Percentiles rank a stretch among this genome's conserved stretches.
These are phyloP conservation scores for Pythium brassicae DNA, from an alignment of 352 stramenopile species.

Conservation along the genomic window DNA sequence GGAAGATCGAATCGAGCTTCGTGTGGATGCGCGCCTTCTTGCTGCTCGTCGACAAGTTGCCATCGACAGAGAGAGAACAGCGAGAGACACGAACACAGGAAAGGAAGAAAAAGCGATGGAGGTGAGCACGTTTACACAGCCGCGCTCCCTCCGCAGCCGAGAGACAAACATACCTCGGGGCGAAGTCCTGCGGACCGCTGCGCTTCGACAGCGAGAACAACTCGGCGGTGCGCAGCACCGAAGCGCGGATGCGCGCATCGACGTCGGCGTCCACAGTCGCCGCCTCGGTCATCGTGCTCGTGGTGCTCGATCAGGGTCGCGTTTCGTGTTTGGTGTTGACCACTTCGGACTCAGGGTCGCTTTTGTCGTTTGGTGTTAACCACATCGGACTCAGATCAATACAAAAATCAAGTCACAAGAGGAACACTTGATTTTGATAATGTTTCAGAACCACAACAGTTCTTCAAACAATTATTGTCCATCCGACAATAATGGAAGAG, in stretches of 20 bases:
- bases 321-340: too few species aligned
- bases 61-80: not conserved
- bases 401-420: too few species aligned
- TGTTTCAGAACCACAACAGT: too few species aligned
- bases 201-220: constrained; percentile 73
- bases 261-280: constrained; percentile 6
- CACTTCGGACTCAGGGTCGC: too few species aligned
- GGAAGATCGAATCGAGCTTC: constrained; percentile 55
- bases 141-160: not conserved
- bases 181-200: constrained; percentile 43
- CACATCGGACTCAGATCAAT: too few species aligned
- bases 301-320: too few species aligned
- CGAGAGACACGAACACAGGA: constrained; percentile 2
- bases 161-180: constrained; percentile 35
- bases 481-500: too few species aligned
- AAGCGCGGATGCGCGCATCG: constrained; percentile 49
- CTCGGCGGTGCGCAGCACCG: constrained; percentile 61
- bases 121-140: not conserved
- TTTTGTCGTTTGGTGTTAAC: too few species aligned
- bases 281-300: too few species aligned
- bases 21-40: constrained; percentile 72
- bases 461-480: too few species aligned
- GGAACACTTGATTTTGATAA: too few species aligned
- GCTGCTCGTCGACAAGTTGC: constrained; percentile 19
- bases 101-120: not conserved